A percentile compares a stretch with the other conserved stretches of the same genome.
Conservation (phyloP, 2,329 filamentous ascomycete genomes). For the Setomelanomma holmii region DNA sequence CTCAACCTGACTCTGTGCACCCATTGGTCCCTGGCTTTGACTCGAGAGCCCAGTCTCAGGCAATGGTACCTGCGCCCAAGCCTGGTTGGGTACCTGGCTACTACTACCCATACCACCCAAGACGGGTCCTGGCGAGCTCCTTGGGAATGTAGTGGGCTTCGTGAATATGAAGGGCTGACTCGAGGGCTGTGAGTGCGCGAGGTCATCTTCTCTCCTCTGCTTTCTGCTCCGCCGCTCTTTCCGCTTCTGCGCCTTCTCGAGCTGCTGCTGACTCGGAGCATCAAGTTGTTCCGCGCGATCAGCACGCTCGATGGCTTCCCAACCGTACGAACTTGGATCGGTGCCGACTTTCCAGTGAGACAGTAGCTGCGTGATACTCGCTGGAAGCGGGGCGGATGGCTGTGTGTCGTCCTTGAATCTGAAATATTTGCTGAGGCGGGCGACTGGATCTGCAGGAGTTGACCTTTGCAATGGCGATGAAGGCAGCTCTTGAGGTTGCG, state of each 20-base stretch:
- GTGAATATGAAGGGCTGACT: conserved; percentile 26
- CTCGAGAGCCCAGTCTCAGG: conserved; percentile 5
- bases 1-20: conserved; percentile 42
- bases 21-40: conserved; percentile 12
- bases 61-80: conserved; percentile 6
- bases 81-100: conserved; percentile 32
- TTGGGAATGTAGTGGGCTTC: conserved; percentile 10
- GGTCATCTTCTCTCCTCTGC: conserved; percentile 50
- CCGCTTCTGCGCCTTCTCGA: conserved; percentile 46
- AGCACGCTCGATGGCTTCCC: conserved; percentile 42
- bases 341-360: conserved; percentile 51
- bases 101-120: conserved; percentile 26
- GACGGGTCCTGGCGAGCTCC: conserved; percentile 39
- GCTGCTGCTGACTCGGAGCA: conserved; percentile 45
- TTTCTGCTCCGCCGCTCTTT: conserved; percentile 51
- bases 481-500: no score
- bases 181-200: conserved; percentile 22
- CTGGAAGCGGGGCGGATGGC: conserved; percentile 27
- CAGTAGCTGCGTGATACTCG: conserved; percentile 46
- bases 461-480: conserved; percentile 9
- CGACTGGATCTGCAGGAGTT: conserved; percentile 23
- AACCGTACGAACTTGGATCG: conserved; percentile 52
- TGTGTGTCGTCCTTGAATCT: conserved; percentile 36
- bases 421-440: conserved; percentile 48
- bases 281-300: conserved; percentile 39